phyloP scores from a whole-genome alignment of 352 stramenopile genomes.

The Phytophthora cactorum region DNA sequence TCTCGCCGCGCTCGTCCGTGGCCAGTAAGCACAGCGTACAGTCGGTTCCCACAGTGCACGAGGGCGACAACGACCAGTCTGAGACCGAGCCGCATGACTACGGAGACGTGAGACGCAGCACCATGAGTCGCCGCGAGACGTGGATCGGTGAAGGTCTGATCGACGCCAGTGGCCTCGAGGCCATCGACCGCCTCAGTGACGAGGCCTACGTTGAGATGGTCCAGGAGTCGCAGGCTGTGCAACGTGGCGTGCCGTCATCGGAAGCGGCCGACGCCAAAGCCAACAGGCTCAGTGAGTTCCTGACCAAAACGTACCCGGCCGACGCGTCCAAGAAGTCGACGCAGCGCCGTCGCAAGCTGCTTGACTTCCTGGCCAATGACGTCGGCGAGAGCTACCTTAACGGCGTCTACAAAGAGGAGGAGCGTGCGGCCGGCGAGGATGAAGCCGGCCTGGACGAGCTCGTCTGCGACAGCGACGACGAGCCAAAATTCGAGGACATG shows the following conservation, averaged over 20 bases:
- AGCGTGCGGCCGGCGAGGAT: constrained; percentile 38
- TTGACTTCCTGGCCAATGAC: constrained; percentile 81
- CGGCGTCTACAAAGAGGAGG: constrained; percentile 73
- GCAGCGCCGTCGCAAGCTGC: constrained; percentile 64
- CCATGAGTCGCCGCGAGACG: constrained; percentile 53
- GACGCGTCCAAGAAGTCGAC: constrained; percentile 32
- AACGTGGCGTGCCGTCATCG: constrained; percentile 9
- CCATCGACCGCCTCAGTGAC: constrained; percentile 60
- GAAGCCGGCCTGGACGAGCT: constrained; percentile 33
- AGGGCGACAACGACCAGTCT: constrained; percentile 14
- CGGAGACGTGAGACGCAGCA: constrained; percentile 27
- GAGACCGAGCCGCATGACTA: constrained; percentile 27
- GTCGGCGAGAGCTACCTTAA: constrained; percentile 74
- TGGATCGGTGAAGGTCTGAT: constrained; percentile 77
- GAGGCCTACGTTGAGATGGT: constrained; percentile 42
- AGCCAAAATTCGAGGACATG: constrained; percentile 29
- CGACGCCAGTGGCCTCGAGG: constrained; percentile 53
- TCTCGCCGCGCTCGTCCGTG: constrained; percentile 36
- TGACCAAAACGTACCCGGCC: constrained; percentile 46
- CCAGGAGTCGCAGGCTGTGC: constrained; percentile 27
- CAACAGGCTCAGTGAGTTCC: constrained; percentile 55
- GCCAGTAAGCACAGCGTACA: constrained; percentile 38
- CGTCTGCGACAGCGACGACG: constrained; percentile 24
- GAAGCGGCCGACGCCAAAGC: constrained; percentile 21
- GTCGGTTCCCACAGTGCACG: constrained; percentile 32